Percentiles rank a stretch among this genome's conserved stretches.
Evolutionary conservation across 2,329 filamentous ascomycete genomes (phyloP).

Genomic region (Zymoseptoria brevis): DNA sequence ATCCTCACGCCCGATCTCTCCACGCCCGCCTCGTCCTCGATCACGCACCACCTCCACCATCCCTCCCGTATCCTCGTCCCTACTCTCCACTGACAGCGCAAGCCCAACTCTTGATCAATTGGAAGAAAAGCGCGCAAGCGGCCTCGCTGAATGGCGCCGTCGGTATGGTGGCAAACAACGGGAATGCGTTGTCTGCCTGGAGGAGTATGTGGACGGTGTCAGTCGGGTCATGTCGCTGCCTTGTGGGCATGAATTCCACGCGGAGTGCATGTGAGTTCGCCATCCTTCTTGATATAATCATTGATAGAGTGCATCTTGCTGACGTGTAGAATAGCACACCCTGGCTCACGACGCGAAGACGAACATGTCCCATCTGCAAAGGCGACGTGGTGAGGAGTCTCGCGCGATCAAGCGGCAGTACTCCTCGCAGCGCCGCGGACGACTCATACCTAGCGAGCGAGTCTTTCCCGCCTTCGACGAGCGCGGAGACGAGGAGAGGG

Average conservation of each 20-base stretch:
- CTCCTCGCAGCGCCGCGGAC: neutral
- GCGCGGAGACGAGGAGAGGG: neutral
- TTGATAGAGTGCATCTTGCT: neutral
- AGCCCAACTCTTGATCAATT: slow-evolving; percentile 31
- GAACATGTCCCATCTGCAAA: slow-evolving; percentile 98
- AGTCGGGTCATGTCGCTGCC: slow-evolving; percentile 94
- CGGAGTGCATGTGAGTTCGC: slow-evolving; percentile 85
- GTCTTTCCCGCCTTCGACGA: neutral
- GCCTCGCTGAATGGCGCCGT: slow-evolving; percentile 46
- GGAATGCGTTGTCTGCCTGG: slow-evolving; percentile 92
- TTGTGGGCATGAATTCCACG: slow-evolving; percentile 96
- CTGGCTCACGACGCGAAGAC: slow-evolving; percentile 88
- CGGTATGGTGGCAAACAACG: slow-evolving; percentile 59
- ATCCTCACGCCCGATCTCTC: slow-evolving; percentile 15
- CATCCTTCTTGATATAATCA: no score
- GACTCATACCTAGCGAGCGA: neutral
- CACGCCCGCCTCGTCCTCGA: slow-evolving; percentile 48
- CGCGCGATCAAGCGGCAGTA: slow-evolving; percentile 12
- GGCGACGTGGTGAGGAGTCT: slow-evolving; percentile 71
- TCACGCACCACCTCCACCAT: slow-evolving; percentile 59
- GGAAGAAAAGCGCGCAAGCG: slow-evolving; percentile 46
- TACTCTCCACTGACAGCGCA: slow-evolving; percentile 21
- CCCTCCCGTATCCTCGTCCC: slow-evolving; percentile 28
- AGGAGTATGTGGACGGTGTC: slow-evolving; percentile 91
- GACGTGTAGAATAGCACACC: slow-evolving; percentile 58